Evolutionary conservation across 2,329 filamentous ascomycete species (phyloP), one percentile per base, ranked within the genome.

Genomic region (Alternaria hordeiaustralica): DNA sequence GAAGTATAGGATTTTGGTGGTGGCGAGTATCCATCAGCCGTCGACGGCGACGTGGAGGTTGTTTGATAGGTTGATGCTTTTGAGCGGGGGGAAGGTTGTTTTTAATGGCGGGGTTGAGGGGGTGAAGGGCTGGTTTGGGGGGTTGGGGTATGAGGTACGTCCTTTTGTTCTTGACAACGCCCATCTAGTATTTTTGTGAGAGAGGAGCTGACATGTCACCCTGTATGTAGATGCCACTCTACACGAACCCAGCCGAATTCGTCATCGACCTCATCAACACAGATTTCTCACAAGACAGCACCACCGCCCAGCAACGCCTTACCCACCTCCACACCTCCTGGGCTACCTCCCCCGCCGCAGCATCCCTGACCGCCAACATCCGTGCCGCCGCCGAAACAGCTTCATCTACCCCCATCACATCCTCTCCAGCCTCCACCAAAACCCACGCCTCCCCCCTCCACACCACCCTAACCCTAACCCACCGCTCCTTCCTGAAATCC

Each of bases 21-120:
- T 96, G 63, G 91, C 91, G 5, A 93, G 90, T 43, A 96, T 96
- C 65, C 93, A 96, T 76, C 93, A 96, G 75, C 93, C 93, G 0
- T 95, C 92, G 0, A 92, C 92, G 0, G 86, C 89, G 0, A 94
- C 91, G 0, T 96, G 93, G 71, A 86, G 90, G 65, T 86, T 94
- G 12, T 96, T 96, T 70, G 92, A 96, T 76, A 92, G 92, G 75
- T 82, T 96, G 0, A 82, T 92, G 41, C 85, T 96, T 2, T 84
- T 97, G 0, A 94, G 92, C 0, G 82, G 82, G 4, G 93, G 92
- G 18, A 87, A 85, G 60, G 88, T 89, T 1, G 90, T 90, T 67
- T 96, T 94, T 79, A 92, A 90, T 67, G 93, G 93, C 0, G 82
- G 88, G 0, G 82, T 92, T 1, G 66, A 77, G 8, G 81, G 82